These are phyloP conservation scores for Leucocoprinus leucothites DNA, from an alignment of 768 basidiomycete genomes.

Conservation along the genomic window DNA sequence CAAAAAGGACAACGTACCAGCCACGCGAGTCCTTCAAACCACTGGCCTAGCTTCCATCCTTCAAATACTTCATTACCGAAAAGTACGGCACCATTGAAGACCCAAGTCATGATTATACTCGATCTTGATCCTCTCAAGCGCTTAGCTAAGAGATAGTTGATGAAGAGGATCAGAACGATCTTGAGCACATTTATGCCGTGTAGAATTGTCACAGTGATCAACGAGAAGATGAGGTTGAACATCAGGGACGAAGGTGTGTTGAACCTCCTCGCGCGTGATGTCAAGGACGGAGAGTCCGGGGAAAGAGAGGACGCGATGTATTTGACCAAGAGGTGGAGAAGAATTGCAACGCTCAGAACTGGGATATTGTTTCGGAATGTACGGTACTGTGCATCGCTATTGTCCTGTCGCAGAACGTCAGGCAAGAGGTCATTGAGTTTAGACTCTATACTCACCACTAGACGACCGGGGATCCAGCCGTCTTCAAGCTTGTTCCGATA, in stretches of 20 bases:
- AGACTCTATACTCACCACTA: conserved; percentile 54
- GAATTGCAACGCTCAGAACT: conserved; percentile 45
- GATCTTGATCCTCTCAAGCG: conserved; percentile 36
- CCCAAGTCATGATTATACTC: conserved; percentile 64
- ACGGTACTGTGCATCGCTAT: conserved; percentile 88
- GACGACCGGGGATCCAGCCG: conserved; percentile 83
- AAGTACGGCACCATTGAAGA: conserved; percentile 70
- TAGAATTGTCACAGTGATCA: conserved; percentile 63
- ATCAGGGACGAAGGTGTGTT: conserved; percentile 37
- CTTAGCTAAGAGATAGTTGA: conserved; percentile 68
- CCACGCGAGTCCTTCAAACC: conserved; percentile 52
- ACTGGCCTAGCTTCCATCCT: conserved; percentile 65
- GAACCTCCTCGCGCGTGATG: conserved; percentile 11
- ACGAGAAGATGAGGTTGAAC: conserved; percentile 59
- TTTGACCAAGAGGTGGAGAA: conserved; percentile 57
- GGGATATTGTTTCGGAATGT: conserved; percentile 81
- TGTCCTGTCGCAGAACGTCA: conserved; percentile 57
- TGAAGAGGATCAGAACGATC: conserved; percentile 62
- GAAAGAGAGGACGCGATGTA: conserved; percentile 38
- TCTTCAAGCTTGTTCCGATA: conserved; percentile 56
- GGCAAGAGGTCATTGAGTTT: not conserved
- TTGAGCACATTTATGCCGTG: conserved; percentile 85
- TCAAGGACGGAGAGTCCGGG: conserved; percentile 11
- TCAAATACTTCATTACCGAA: conserved; percentile 73
- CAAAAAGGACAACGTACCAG: conserved; percentile 49